Base-by-base conservation (phyloP, 306 rosid species). In the Gastrolobium bilobum region DNA sequence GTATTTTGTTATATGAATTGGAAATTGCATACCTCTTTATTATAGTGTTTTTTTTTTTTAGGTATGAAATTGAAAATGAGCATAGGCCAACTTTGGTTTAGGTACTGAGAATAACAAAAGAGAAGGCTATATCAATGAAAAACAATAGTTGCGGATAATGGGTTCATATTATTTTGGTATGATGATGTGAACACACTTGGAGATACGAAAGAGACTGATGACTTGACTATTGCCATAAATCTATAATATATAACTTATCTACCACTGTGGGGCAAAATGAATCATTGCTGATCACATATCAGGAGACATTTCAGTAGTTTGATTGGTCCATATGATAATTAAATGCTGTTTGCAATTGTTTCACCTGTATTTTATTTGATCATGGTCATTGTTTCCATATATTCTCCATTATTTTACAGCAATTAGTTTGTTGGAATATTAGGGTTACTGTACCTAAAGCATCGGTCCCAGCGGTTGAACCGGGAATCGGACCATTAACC, bases 281-380 rank as follows among this genome's bases (percentile, higher is more conserved):
- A 82, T 37, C 40, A 56, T 64, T 62, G 13, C n/a, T 70, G 39
- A 82, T 71, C 52, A n/a, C 74, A 5, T 6, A 11, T 42, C 39
- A 51, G 70, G 64, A 44, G 59, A 72, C 80, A 72, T 56, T 56
- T 78, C 44, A 83, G 40, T 65, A 15, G 35, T 70, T 82, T 47
- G 3, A 4, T 63, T 82, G 79, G 82, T 54, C 82, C 74, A 64
- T 6, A 54, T 68, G 43, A 52, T 40, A 44, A 59, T 47, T 30
- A 44, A 15, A 44, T 43, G 54, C 0, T 53, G 57, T 66, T 30
- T 31, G 15, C 20, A 10, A 33, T 37, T 54, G 10, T 33, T 13
- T 34, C 67, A 15, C 57, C 60, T 4, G 15, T 42, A 34, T 61
- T 11, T 52, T 14, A 7, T 74, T 31, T 10, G 37, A 10, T 30